phyloP scores from a whole-genome alignment of 306 rosid genomes.

The Begonia loranthoides region DNA sequence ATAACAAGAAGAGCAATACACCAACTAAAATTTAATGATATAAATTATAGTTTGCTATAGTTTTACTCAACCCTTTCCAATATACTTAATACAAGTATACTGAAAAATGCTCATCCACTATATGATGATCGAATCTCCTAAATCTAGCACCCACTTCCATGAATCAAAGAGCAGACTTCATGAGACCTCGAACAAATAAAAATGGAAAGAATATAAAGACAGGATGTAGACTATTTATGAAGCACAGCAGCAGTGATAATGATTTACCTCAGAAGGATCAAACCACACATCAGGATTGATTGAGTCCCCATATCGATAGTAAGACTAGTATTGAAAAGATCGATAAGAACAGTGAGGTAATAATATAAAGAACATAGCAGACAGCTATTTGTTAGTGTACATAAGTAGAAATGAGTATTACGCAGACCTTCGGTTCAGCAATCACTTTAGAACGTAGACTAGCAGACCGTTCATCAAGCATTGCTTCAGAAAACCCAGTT shows the following conservation, averaged over 20 bases:
- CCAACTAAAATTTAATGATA: too few relatives aligned
- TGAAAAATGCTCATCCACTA: too few relatives aligned
- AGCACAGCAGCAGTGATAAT: slow-evolving; percentile 4
- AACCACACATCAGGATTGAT: slow-evolving; percentile 88
- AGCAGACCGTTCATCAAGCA: slow-evolving; percentile 66
- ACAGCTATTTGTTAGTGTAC: too few relatives aligned
- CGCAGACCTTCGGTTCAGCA: slow-evolving; percentile 60
- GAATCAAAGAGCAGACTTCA: too few relatives aligned
- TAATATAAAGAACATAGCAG: not conserved
- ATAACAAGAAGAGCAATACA: too few relatives aligned
- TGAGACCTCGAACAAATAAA: too few relatives aligned
- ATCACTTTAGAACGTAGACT: slow-evolving; percentile 72
- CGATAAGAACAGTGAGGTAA: slow-evolving; percentile 9
- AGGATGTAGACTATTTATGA: not conserved
- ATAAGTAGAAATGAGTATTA: slow-evolving; percentile 6
- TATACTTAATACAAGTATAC: too few relatives aligned
- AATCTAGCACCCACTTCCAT: too few relatives aligned
- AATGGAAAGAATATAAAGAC: too few relatives aligned
- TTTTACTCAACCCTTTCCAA: too few relatives aligned
- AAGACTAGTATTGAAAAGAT: slow-evolving; percentile 38
- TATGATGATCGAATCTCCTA: too few relatives aligned
- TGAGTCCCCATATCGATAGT: slow-evolving; percentile 56
- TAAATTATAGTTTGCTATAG: too few relatives aligned
- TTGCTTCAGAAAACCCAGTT: slow-evolving; percentile 66
- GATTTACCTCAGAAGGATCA: slow-evolving; percentile 65